Evolutionary conservation across 2,329 filamentous ascomycete genomes (phyloP).

Genomic region (Aureobasidium sp.): DNA sequence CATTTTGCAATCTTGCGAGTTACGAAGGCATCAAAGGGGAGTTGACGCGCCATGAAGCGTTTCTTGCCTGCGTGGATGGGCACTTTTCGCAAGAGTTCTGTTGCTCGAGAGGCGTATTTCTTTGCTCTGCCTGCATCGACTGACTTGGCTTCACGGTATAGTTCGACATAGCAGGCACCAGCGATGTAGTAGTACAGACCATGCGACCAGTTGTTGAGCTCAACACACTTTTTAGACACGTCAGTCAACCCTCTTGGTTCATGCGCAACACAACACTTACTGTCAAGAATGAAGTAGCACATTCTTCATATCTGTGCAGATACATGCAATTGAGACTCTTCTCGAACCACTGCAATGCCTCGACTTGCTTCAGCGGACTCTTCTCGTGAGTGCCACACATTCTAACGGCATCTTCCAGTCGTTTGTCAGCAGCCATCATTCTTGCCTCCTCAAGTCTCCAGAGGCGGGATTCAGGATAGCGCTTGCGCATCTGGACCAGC

Average conservation of each 20-base stretch:
- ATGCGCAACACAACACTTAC: slow-evolving; percentile 26
- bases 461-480: slow-evolving; percentile 73
- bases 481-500: slow-evolving; percentile 62
- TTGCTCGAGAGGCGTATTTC: slow-evolving; percentile 44
- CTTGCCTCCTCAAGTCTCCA: slow-evolving; percentile 87
- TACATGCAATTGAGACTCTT: slow-evolving; percentile 71
- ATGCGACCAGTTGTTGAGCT: slow-evolving; percentile 86
- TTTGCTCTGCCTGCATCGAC: slow-evolving; percentile 27
- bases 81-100: slow-evolving; percentile 62
- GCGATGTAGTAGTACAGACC: slow-evolving; percentile 85
- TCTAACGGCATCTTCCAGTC: slow-evolving; percentile 59
- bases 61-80: slow-evolving; percentile 73
- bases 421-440: slow-evolving; percentile 58
- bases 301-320: slow-evolving; percentile 65
- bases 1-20: slow-evolving; percentile 79
- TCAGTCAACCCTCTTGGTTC: slow-evolving; percentile 20
- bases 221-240: slow-evolving; percentile 44
- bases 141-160: slow-evolving; percentile 59
- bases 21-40: slow-evolving; percentile 85
- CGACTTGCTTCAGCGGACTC: slow-evolving; percentile 78
- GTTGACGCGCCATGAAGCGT: slow-evolving; percentile 76
- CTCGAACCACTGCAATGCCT: slow-evolving; percentile 80
- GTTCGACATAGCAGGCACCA: slow-evolving; percentile 67
- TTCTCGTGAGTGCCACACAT: slow-evolving; percentile 37
- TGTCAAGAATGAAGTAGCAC: slow-evolving; percentile 64